Conservation (phyloP, 257 asterid genomes). For the Lycium ferocissimum region DNA sequence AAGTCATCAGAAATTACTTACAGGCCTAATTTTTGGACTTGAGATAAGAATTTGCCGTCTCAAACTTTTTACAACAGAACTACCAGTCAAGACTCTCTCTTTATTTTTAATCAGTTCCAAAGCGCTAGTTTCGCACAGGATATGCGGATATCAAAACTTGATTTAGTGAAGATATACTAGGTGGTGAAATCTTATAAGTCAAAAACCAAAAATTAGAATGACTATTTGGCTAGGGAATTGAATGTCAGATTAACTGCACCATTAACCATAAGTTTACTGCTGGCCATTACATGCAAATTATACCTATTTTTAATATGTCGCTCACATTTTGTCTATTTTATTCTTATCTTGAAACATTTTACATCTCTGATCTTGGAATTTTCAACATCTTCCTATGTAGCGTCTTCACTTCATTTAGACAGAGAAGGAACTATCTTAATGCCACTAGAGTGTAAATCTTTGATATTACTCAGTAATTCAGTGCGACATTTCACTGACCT, state of each 20-base stretch:
- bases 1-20: neutral
- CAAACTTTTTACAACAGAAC: neutral
- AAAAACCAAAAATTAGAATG: neutral
- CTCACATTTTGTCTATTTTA: neutral
- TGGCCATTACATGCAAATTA: neutral
- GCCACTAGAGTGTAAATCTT: neutral
- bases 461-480: neutral
- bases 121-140: neutral
- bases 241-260: neutral
- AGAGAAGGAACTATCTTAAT: neutral
- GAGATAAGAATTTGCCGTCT: neutral
- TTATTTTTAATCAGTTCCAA: neutral
- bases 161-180: neutral
- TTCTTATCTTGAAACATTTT: neutral
- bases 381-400: neutral
- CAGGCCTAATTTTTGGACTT: neutral
- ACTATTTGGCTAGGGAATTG: neutral
- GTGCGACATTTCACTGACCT: neutral
- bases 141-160: neutral
- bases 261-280: neutral
- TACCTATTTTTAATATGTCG: neutral
- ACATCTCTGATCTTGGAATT: neutral
- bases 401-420: neutral
- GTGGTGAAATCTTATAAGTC: neutral
- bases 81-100: neutral